Percentiles rank a stretch among this genome's conserved stretches.
Evolutionary conservation across 179 eudicot species (phyloP).

Genomic region (Spinacia oleracea): DNA sequence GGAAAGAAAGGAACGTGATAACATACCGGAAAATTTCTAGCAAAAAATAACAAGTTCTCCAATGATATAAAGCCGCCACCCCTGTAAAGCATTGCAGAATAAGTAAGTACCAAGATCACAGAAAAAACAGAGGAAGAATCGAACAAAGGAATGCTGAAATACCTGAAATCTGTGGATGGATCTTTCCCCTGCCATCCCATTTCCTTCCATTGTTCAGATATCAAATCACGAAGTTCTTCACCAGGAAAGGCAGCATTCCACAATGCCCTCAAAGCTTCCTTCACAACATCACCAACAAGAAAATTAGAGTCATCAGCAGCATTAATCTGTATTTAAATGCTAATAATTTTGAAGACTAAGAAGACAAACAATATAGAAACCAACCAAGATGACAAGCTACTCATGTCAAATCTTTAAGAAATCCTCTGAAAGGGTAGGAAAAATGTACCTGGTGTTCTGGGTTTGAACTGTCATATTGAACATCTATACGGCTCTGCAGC

Average conservation of each 20-base stretch:
- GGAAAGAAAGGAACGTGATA: background rate
- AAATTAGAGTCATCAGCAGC: conserved; percentile 7
- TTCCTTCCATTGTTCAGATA: conserved; percentile 97
- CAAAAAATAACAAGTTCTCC: conserved; percentile 74
- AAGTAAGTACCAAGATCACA: conserved; percentile 16
- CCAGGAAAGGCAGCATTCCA: conserved; percentile 91
- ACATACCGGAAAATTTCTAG: conserved; percentile 69
- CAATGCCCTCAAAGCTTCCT: conserved; percentile 80
- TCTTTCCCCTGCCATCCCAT: conserved; percentile 99
- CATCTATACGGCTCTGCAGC: conserved; percentile 77
- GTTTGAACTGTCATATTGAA: conserved; percentile 72
- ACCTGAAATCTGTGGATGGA: conserved; percentile 96
- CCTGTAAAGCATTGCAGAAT: conserved; percentile 40
- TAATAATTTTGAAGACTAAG: conserved; percentile 1
- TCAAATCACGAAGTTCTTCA: conserved; percentile 57
- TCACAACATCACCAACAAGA: conserved; percentile 18
- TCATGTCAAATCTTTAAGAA: background rate
- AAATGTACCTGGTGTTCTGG: conserved; percentile 77
- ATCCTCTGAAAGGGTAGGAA: background rate
- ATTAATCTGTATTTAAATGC: conserved; percentile 6
- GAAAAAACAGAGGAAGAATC: conserved; percentile 8
- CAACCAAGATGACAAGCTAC: background rate
- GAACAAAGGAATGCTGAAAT: conserved; percentile 16
- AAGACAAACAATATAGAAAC: background rate
- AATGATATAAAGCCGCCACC: conserved; percentile 86